Base-by-base conservation (phyloP, 345 rosid species). In the Anastatica hierochuntica region DNA sequence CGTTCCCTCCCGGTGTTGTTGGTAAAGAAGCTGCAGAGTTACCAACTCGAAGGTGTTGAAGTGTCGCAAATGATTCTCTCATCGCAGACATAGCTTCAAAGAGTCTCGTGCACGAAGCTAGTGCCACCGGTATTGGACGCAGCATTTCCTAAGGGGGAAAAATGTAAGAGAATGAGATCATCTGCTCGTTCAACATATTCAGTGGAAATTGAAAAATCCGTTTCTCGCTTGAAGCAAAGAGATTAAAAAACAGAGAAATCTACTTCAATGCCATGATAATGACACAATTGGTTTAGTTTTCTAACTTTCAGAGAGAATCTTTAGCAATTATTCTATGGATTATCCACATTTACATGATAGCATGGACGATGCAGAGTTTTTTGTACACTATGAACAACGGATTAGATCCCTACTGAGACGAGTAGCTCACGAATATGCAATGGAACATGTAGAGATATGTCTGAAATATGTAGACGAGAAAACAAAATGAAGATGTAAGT, bases 51-150 rank as follows among this genome's bases (percentile, higher is more conserved):
- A 94, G 68, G 36, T 81, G 74, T 71, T 85, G 95, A 13, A 94
- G 97, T 4, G 94, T 77, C 20, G 95, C 77, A 15, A 94, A 85
- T 31, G 99, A 94, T 72, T 94, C 99, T 77, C 99, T 83, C 94
- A 85, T 85, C 14, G 97, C 99, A 15, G 97, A 79, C 99, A 88
- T 85, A 38, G 99, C 99, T 65, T 94, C 97, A 29, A 94, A 94
- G 73, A 88, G 88, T 57, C 97, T 71, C 27, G 99, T 85, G 71
- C 95, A 88, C 12, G 99, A 94, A 54, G 99, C 99, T 59, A 94
- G 73, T 43, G 99, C 99, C 60, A 94, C 97, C 0, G 97, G 99
- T 65, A 88, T 85, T 14, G 99, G 99, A 19, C 97, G 97, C 30
- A 94, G 79, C 97, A 94, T 88, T 74, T 94, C 99, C 95, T 94